Base-by-base conservation (phyloP, 2,329 filamentous ascomycete genomes). In the Drechmeria coniospora region DNA sequence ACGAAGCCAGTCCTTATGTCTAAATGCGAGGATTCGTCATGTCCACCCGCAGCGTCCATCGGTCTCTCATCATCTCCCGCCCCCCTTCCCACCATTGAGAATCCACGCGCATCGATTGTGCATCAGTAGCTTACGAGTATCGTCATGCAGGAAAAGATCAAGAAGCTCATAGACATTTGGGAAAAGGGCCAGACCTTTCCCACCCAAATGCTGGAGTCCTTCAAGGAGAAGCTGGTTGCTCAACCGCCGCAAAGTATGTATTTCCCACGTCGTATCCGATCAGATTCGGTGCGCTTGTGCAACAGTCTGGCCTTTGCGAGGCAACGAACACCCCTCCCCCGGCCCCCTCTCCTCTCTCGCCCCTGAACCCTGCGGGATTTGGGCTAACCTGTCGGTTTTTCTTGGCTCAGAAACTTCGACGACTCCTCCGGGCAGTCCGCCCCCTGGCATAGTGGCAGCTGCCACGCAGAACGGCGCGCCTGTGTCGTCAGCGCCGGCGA, bases 161-260 rank as follows among this genome's bases (percentile, higher is more conserved):
- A 56, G 42, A 95, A 95, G 54, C 70, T 98, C 43, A 64, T 95
- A 57, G 86, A 93, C 50, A 98, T 98, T 41, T 98, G 90, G 90
- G 86, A 94, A 51, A 90, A 90, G 47, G 83, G 82, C 38, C 77
- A 79, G 49, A 95, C 86, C 14, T 95, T 98, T 53, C 84, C 90
- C 15, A 51, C 66, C 23, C 55, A 74, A 29, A 77, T 93, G 72
- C 70, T 98, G 43, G 64, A 65, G 36, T 72, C 71, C 21, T 92
- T 92, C 65, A 87, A 83, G 57, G 68, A 81, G 48, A 86, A 81
- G 54, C 53, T 92, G 44, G 76, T 65, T 37, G 64, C 71, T 34
- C 60, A 68, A 27, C 49, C 61, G 33, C 53, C 61, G 40, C 62
- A 68, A 47, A 73, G 78, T 84, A 81, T 64, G 77, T 62, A 40